phyloP scores from a whole-genome alignment of 2,329 filamentous ascomycete species.

The Penicillium sp. region DNA sequence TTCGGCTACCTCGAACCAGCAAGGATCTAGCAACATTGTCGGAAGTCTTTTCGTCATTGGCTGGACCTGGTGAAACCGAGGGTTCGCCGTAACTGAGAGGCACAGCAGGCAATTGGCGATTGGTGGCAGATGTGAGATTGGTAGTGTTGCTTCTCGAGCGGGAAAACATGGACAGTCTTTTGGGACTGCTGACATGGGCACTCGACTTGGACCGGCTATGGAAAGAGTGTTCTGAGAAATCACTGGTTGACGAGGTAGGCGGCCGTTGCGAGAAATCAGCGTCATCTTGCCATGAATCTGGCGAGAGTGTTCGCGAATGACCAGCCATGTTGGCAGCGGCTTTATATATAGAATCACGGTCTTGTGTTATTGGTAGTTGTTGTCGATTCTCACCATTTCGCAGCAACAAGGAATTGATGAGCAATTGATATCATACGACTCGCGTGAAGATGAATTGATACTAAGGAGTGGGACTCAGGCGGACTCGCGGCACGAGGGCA shows the following conservation, averaged over 20 bases:
- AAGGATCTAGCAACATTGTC: constrained; percentile 38
- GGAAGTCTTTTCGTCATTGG: constrained; percentile 31
- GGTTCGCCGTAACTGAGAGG: constrained; percentile 34
- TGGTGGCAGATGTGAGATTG: constrained; percentile 47
- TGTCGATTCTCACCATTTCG: constrained; percentile 1
- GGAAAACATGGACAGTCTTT: constrained; percentile 38
- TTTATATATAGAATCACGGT: not conserved
- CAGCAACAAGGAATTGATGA: not conserved
- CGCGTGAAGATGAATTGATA: not conserved
- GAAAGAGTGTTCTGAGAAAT: constrained; percentile 29
- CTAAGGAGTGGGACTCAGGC: not conserved
- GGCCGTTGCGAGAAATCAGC: constrained; percentile 28
- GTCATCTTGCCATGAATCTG: constrained; percentile 18
- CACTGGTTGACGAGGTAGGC: constrained; percentile 29
- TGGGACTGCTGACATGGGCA: constrained; percentile 34
- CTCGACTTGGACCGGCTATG: constrained; percentile 35
- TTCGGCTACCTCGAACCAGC: constrained; percentile 43
- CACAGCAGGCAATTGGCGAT: constrained; percentile 42
- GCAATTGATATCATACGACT: not conserved
- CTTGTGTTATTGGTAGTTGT: not conserved
- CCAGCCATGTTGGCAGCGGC: not conserved
- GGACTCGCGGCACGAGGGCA: not conserved
- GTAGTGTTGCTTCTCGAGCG: constrained; percentile 44
- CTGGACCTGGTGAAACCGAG: constrained; percentile 22
- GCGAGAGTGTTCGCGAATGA: constrained; percentile 1